Evolutionary conservation across 176 grass and related monocot genomes (phyloP), one percentile per base, ranked within the genome.

Genomic region (Alloteropsis semialata): DNA sequence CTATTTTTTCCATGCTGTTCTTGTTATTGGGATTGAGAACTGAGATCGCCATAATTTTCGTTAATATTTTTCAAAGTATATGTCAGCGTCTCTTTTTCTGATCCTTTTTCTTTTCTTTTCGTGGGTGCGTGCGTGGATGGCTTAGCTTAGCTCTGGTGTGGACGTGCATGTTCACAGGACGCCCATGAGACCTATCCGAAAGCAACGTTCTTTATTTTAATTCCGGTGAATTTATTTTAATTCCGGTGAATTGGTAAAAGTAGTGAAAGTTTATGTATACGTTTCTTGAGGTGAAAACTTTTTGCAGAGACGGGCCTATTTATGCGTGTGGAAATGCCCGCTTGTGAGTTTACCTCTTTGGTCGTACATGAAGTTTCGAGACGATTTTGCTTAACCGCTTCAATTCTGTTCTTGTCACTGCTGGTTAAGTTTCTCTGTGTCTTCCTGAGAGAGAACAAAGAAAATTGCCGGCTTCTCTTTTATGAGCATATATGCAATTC

Each of bases 131-230:
- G 72, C 18, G 37, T 32, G 72, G 12, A 27, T 29, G 50, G 49
- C 49, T 68, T 30, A n/a, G 60, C 33, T 34, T 38, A 43, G 61
- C 43, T 71, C 25, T 50, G 16, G 18, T 49, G 69, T 72, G 32
- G n/a, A 81, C 22, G 37, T 62, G 82, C 76, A 69, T 38, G 49
- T 78, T 89, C 87, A 85, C 70, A 53, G 34, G 77, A 69, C n/a
- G 43, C 43, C 70, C 70, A 12, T 89, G 87, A 44, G 18, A 19
- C 65, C 21, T 7, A 46, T 43, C 77, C 30, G 77, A 89, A 76
- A 89, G 82, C 77, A 63, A 81, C 34, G 67, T 51, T 75, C 69
- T 69, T 81, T 74, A 24, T 79, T n/a, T n/a, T n/a, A n/a, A n/a
- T n/a, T n/a, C n/a, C n/a, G n/a, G n/a, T n/a, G n/a, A n/a, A n/a